Evolutionary conservation across 2,329 filamentous ascomycete genomes (phyloP).

Genomic region (Stemphylium beticola): DNA sequence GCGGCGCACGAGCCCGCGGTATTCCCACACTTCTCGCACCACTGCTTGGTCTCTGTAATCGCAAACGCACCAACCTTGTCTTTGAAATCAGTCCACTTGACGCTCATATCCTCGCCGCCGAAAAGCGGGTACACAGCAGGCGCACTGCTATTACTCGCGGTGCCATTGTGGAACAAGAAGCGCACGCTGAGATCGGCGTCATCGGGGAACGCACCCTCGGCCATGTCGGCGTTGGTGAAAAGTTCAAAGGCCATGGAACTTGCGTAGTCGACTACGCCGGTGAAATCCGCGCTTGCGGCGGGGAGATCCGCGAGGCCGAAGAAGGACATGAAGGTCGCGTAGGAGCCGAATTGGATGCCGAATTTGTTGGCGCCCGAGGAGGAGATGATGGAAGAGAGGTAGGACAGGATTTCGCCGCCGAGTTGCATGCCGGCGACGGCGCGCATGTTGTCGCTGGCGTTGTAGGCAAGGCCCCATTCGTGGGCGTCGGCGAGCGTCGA

Average conservation of each 20-base stretch:
- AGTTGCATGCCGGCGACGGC: conserved; percentile 57
- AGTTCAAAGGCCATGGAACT: conserved; percentile 81
- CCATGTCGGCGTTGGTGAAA: conserved; percentile 56
- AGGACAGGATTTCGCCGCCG: conserved; percentile 53
- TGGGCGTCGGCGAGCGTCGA: conserved; percentile 77
- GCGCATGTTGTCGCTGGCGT: conserved; percentile 60
- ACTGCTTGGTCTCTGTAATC: conserved; percentile 67
- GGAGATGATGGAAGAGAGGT: conserved; percentile 53
- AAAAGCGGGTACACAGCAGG: conserved; percentile 66
- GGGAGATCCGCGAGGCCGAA: conserved; percentile 64
- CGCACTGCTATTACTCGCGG: conserved; percentile 52
- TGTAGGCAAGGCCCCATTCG: conserved; percentile 85
- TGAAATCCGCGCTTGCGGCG: conserved; percentile 66
- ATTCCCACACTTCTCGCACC: conserved; percentile 80
- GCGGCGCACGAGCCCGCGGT: conserved; percentile 69
- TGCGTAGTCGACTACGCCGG: conserved; percentile 81
- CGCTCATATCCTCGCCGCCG: conserved; percentile 60
- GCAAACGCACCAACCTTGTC: conserved; percentile 69
- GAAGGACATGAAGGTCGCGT: conserved; percentile 66
- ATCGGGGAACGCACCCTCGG: conserved; percentile 49
- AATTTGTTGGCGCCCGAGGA: conserved; percentile 50
- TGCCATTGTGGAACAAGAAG: conserved; percentile 69
- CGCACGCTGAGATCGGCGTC: conserved; percentile 62
- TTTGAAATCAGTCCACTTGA: conserved; percentile 75
- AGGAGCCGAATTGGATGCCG: conserved; percentile 66